Conservation (phyloP, 129 eudicot genomes). For the Flaveria sonorensis region DNA sequence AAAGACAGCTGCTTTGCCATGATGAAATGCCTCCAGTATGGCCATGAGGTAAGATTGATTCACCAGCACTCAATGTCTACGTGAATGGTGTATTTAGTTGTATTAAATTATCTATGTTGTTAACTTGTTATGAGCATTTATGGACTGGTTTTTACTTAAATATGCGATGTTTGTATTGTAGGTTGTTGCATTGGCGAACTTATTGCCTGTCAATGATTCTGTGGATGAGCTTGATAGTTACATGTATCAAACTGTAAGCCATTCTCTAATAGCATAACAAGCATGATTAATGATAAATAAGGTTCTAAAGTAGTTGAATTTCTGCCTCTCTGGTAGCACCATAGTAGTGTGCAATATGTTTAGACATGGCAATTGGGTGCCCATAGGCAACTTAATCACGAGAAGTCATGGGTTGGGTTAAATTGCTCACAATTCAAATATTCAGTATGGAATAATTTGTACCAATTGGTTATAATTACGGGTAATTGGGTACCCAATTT, state of each 20-base stretch:
- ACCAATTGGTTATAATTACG: not conserved
- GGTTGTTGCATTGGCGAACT: conserved; percentile 96
- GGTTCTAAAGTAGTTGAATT: not conserved
- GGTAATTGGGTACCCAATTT: not conserved
- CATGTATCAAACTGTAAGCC: conserved; percentile 96
- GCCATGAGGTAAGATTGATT: conserved; percentile 65
- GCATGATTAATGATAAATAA: not conserved
- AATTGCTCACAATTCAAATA: not conserved
- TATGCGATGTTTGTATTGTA: conserved; percentile 27
- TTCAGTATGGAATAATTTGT: conserved; percentile 9
- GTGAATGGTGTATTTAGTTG: not conserved
- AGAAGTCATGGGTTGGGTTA: not conserved
- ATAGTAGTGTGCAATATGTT: not conserved
- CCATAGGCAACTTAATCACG: not conserved
- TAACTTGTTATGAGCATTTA: not conserved
- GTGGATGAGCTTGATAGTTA: conserved; percentile 94
- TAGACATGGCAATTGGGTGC: not conserved
- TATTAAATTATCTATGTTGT: not conserved
- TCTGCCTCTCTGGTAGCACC: not conserved
- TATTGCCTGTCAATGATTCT: conserved; percentile 85
- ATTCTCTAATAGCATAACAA: not conserved
- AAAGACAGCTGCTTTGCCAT: conserved; percentile 97
- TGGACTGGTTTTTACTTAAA: not conserved
- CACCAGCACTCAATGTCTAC: conserved; percentile 10
- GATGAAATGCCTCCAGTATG: conserved; percentile 84